Conservation (phyloP, 2,329 filamentous ascomycete species). For the Calonectria pseudoreteaudii region DNA sequence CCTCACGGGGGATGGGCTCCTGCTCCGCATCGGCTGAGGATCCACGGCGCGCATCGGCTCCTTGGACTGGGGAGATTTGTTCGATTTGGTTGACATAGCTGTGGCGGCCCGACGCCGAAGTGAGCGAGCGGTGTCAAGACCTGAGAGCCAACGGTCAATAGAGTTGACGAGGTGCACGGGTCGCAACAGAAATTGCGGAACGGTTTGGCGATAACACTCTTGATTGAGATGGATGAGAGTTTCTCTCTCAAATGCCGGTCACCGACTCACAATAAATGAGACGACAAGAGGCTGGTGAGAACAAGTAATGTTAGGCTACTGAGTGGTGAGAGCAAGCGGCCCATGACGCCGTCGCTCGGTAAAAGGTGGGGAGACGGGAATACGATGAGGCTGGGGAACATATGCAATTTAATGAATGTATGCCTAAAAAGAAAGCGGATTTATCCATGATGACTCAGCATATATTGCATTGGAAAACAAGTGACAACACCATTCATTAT, state of each 20-base stretch:
- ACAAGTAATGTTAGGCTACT: constrained; percentile 32
- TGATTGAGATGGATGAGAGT: constrained; percentile 16
- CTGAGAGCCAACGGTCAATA: background rate
- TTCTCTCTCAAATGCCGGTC: constrained; percentile 21
- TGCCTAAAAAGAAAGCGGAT: background rate
- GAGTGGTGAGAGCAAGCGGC: constrained; percentile 1
- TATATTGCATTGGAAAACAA: background rate
- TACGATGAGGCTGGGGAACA: constrained; percentile 39
- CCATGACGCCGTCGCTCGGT: constrained; percentile 38
- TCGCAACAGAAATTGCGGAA: background rate
- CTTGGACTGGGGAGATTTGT: constrained; percentile 36
- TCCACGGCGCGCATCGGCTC: constrained; percentile 42
- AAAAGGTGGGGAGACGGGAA: constrained; percentile 36
- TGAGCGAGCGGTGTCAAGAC: constrained; percentile 7
- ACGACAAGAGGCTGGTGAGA: constrained; percentile 38
- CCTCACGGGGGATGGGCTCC: constrained; percentile 38
- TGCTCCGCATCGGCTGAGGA: constrained; percentile 43
- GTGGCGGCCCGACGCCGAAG: constrained; percentile 12
- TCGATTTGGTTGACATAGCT: constrained; percentile 17
- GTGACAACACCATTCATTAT: background rate
- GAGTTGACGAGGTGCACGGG: background rate
- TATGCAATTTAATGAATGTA: constrained; percentile 32
- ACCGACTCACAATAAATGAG: constrained; percentile 29
- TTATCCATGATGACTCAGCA: background rate
- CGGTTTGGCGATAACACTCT: background rate